phyloP scores from a whole-genome alignment of 352 stramenopile genomes.

The Pythium graminicola region DNA sequence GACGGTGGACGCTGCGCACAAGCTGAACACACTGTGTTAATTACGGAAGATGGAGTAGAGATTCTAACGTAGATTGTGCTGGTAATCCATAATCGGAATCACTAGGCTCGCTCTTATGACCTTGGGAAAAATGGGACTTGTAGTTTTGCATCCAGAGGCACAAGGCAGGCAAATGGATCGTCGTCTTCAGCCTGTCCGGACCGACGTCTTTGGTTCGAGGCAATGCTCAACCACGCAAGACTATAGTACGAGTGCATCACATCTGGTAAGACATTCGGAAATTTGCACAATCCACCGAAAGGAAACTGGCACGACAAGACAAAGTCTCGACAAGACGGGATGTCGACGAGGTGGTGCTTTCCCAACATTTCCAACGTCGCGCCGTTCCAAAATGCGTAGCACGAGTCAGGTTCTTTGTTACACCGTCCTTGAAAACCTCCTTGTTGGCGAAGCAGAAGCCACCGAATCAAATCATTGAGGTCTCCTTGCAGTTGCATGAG shows the following conservation, averaged over 20 bases:
- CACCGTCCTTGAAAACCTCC: constrained; percentile 84
- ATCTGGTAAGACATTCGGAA: constrained; percentile 68
- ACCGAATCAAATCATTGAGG: constrained; percentile 61
- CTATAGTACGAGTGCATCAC: constrained; percentile 92
- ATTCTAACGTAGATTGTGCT: constrained; percentile 82
- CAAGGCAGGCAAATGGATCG: constrained; percentile 29
- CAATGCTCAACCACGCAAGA: constrained; percentile 85
- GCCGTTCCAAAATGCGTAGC: constrained; percentile 91
- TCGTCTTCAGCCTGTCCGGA: constrained; percentile 8
- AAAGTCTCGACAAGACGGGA: constrained; percentile 59
- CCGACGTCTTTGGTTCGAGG: constrained; percentile 24
- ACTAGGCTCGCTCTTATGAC: constrained; percentile 9
- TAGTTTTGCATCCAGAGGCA: constrained; percentile 62
- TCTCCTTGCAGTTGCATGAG: constrained; percentile 66
- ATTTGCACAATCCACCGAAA: constrained; percentile 85
- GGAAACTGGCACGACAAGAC: constrained; percentile 79
- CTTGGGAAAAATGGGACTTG: constrained; percentile 68
- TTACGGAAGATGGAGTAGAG: constrained; percentile 93
- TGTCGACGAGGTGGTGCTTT: constrained; percentile 72
- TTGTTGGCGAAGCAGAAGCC: constrained; percentile 81
- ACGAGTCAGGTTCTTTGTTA: constrained; percentile 88
- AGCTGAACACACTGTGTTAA: constrained; percentile 97
- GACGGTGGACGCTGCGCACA: constrained; percentile 93
- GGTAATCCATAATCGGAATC: not conserved
- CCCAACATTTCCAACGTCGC: constrained; percentile 79